These are phyloP conservation scores for Gaertneriomyces semiglobifer DNA, from an alignment of 192 early-diverging fungal genomes.

Conservation along the genomic window DNA sequence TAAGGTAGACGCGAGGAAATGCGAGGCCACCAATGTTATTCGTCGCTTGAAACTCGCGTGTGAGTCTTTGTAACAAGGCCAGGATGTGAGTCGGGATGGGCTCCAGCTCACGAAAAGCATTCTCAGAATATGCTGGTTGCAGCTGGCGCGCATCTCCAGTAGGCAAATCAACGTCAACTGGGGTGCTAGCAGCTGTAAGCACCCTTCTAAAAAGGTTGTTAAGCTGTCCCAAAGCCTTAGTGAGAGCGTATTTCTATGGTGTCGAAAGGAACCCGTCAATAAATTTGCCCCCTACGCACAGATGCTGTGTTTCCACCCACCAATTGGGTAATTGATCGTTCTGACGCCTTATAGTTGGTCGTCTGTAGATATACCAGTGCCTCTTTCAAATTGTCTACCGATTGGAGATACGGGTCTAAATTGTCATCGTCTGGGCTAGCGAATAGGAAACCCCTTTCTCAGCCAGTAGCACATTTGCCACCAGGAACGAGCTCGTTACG, in stretches of 20 bases:
- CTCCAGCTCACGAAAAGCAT: no score
- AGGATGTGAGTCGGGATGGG: constrained; percentile 1
- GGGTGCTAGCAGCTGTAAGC: constrained; percentile 40
- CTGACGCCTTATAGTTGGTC: constrained; percentile 42
- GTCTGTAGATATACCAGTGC: constrained; percentile 36
- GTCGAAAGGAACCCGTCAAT: background rate
- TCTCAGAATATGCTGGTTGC: no score
- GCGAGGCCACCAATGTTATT: constrained; percentile 36
- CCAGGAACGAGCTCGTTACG: background rate
- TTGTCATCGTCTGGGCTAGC: constrained; percentile 53
- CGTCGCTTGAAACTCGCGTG: constrained; percentile 29
- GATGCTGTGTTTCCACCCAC: constrained; percentile 12
- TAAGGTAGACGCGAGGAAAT: constrained; percentile 38
- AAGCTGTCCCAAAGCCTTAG: constrained; percentile 53
- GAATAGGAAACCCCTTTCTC: background rate
- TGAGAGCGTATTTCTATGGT: constrained; percentile 26
- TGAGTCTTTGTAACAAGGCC: constrained; percentile 28
- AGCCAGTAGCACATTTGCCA: background rate
- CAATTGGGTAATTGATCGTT: constrained; percentile 26
- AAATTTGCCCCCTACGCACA: background rate
- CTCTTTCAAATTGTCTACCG: constrained; percentile 54
- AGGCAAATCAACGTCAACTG: constrained; percentile 30
- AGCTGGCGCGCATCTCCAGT: no score
- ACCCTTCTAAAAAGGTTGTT: constrained; percentile 55
- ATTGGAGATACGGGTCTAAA: constrained; percentile 56